A percentile compares a stretch with the other conserved stretches of the same genome.
phyloP scores from a whole-genome alignment of 768 basidiomycete species.

The Naganishia vaughanmartiniae region DNA sequence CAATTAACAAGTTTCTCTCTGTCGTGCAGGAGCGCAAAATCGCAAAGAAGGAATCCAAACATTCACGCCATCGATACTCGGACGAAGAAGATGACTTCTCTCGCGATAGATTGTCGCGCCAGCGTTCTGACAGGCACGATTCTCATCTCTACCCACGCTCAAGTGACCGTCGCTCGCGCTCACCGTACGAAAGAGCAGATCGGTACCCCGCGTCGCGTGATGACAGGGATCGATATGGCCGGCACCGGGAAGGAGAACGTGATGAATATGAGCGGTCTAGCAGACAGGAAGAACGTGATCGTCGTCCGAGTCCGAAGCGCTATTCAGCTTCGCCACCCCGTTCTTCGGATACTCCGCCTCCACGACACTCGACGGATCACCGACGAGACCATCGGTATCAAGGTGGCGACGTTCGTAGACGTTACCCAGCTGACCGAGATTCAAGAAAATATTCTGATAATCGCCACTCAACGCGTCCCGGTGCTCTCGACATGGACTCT shows the following conservation, averaged over 20 bases:
- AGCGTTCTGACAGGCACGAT: constrained; percentile 34
- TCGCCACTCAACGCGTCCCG: constrained; percentile 50
- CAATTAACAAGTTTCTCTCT: not conserved
- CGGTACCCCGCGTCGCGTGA: constrained; percentile 1
- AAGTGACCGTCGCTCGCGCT: constrained; percentile 24
- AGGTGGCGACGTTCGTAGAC: not conserved
- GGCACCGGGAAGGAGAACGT: not conserved
- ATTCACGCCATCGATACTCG: constrained; percentile 28
- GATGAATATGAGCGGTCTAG: constrained; percentile 34
- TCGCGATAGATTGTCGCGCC: constrained; percentile 29
- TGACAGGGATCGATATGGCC: constrained; percentile 20
- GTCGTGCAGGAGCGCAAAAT: constrained; percentile 36
- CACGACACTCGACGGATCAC: constrained; percentile 27
- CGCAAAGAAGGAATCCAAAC: constrained; percentile 38
- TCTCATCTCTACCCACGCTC: constrained; percentile 3
- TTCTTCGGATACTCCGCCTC: constrained; percentile 4
- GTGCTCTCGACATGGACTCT: constrained; percentile 41
- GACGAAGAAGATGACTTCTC: constrained; percentile 20
- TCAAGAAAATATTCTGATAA: constrained; percentile 44
- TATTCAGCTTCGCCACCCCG: constrained; percentile 28
- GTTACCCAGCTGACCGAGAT: not conserved
- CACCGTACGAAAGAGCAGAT: constrained; percentile 15
- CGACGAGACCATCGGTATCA: constrained; percentile 38
- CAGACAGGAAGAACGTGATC: constrained; percentile 46
- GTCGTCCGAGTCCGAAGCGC: constrained; percentile 41